Evolutionary conservation across 495 filamentous ascomycete genomes (phyloP).

Genomic region (Xylaria acuta): DNA sequence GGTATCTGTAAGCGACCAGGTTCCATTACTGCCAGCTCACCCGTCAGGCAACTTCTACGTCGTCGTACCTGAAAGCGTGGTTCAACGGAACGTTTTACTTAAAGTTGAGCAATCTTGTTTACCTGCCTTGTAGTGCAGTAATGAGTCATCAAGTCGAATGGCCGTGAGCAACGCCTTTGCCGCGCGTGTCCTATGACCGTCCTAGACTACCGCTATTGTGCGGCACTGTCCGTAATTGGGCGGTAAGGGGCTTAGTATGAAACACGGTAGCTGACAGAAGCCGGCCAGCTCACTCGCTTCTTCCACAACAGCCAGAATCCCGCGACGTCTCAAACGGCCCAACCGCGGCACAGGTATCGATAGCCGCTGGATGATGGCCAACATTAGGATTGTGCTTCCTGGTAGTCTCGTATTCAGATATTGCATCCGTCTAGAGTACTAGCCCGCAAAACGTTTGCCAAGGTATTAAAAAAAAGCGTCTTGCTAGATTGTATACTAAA

Average conservation of each 20-base stretch:
- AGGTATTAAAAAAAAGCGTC: constrained; percentile 5
- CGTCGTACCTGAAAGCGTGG: neutral
- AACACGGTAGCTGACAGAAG: constrained; percentile 21
- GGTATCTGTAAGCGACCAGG: neutral
- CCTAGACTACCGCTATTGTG: neutral
- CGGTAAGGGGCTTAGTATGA: constrained; percentile 12
- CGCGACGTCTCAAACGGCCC: constrained; percentile 4
- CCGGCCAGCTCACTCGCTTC: constrained; percentile 4
- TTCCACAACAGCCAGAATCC: neutral
- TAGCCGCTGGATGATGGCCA: neutral
- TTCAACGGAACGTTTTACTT: neutral
- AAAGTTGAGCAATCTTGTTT: neutral
- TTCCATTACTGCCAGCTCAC: neutral
- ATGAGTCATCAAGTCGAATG: neutral
- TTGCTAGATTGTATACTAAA: constrained; percentile 14
- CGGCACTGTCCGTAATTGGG: neutral
- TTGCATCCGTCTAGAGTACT: neutral
- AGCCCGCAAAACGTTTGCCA: neutral
- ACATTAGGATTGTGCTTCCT: neutral
- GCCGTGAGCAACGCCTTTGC: neutral
- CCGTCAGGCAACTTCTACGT: neutral
- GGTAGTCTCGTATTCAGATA: neutral
- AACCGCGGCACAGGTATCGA: neutral
- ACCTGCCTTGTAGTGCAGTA: too few relatives aligned
- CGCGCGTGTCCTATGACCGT: neutral